phyloP scores from a whole-genome alignment of 2,329 filamentous ascomycete species.

The Phaeophleospora eucalypticola region DNA sequence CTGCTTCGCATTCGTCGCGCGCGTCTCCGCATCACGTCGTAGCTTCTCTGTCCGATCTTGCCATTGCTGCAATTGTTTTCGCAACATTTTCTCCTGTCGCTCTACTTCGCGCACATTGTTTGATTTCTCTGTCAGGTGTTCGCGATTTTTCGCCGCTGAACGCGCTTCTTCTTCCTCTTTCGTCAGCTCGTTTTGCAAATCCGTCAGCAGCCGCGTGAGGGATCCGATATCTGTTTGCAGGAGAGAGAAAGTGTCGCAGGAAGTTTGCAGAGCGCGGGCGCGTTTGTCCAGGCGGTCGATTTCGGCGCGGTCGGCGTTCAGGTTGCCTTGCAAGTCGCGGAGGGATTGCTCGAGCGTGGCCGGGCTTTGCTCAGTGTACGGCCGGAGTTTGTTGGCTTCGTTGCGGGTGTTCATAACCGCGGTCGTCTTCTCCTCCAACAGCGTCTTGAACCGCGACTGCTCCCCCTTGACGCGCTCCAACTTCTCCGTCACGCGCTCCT shows the following conservation, averaged over 20 bases:
- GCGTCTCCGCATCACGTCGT: constrained; percentile 72
- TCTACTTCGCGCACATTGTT: constrained; percentile 92
- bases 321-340: constrained; percentile 72
- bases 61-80: constrained; percentile 80
- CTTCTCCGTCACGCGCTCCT: constrained; percentile 77
- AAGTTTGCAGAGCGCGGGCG: constrained; percentile 85
- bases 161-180: constrained; percentile 90
- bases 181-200: constrained; percentile 75
- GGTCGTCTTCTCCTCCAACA: constrained; percentile 68
- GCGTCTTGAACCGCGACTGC: constrained; percentile 69
- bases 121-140: constrained; percentile 79
- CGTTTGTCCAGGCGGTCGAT: constrained; percentile 85
- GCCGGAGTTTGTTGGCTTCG: constrained; percentile 82
- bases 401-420: constrained; percentile 68
- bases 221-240: constrained; percentile 80
- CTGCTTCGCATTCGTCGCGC: constrained; percentile 74
- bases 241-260: constrained; percentile 80
- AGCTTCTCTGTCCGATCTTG: constrained; percentile 81
- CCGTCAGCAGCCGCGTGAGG: constrained; percentile 84
- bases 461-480: constrained; percentile 78
- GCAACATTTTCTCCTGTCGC: constrained; percentile 75
- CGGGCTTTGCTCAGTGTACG: constrained; percentile 88
- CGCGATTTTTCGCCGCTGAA: constrained; percentile 74
- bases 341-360: constrained; percentile 76
- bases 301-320: constrained; percentile 73